Percentiles rank a stretch among this genome's conserved stretches.
Evolutionary conservation across 2,329 filamentous ascomycete genomes (phyloP).

Genomic region (Aureobasidium sp.): DNA sequence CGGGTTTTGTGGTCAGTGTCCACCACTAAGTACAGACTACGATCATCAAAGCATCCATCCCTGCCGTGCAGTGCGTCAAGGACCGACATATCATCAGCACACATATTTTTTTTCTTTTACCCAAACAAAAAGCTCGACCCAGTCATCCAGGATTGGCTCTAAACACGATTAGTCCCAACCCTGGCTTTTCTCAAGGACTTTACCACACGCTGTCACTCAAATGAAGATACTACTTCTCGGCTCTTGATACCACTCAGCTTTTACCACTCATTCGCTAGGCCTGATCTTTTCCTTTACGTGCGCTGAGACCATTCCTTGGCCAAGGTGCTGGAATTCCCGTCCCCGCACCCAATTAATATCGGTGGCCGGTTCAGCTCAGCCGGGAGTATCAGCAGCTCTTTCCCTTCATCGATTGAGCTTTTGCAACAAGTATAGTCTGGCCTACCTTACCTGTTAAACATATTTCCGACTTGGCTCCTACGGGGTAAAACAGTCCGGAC

Average conservation of each 20-base stretch:
- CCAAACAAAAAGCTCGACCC: neutral
- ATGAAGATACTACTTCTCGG: slow-evolving; percentile 10
- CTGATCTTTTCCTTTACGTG: neutral
- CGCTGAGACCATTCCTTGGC: slow-evolving; percentile 14
- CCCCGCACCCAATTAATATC: slow-evolving; percentile 16
- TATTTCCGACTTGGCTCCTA: neutral
- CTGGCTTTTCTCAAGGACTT: neutral
- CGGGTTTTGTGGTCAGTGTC: slow-evolving; percentile 6
- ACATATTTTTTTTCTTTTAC: neutral
- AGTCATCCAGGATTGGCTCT: neutral
- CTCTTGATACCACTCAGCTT: slow-evolving; percentile 10
- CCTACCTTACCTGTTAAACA: neutral
- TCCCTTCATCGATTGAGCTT: neutral
- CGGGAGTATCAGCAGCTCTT: slow-evolving; percentile 8
- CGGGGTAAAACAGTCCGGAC: neutral
- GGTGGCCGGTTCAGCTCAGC: slow-evolving; percentile 8
- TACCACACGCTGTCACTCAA: neutral
- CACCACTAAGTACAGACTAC: slow-evolving; percentile 13
- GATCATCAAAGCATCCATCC: slow-evolving; percentile 15
- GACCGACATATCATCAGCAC: slow-evolving; percentile 1
- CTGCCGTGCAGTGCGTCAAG: slow-evolving; percentile 15
- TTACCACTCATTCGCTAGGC: slow-evolving; percentile 7
- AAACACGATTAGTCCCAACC: neutral
- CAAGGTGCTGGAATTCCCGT: slow-evolving; percentile 11
- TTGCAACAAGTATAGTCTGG: slow-evolving; percentile 11